Evolutionary conservation across 306 rosid genomes (phyloP).

Genomic region (Quercus bicolor): DNA sequence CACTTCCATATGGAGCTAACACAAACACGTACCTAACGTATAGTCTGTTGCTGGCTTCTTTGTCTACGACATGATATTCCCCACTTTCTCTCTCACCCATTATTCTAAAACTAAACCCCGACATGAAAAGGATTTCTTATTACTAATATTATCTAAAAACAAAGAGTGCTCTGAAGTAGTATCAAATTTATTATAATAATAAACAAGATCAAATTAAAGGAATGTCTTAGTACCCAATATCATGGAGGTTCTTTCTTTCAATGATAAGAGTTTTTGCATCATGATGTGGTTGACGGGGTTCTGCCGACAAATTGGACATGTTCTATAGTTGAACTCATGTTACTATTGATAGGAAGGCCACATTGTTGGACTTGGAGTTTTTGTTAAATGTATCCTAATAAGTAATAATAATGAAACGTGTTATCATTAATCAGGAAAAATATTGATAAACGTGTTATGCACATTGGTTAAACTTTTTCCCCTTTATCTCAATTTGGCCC

Average conservation of each 20-base stretch:
- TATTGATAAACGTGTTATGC: background rate
- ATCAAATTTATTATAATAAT: conserved; percentile 5
- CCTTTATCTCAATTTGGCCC: no score
- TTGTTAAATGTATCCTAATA: background rate
- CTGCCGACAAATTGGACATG: conserved; percentile 51
- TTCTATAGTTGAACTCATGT: conserved; percentile 7
- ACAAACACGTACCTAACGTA: conserved; percentile 44
- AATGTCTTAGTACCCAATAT: conserved; percentile 36
- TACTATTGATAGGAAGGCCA: no score
- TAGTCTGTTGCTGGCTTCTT: conserved; percentile 30
- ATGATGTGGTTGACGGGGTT: conserved; percentile 45
- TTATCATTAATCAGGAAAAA: no score
- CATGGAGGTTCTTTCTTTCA: conserved; percentile 28
- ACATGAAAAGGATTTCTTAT: conserved; percentile 31
- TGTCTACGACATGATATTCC: conserved; percentile 27
- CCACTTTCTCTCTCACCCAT: conserved; percentile 18
- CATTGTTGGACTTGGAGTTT: no score
- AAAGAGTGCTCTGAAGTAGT: conserved; percentile 5
- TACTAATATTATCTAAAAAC: conserved; percentile 7
- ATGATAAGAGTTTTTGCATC: conserved; percentile 36
- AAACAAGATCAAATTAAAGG: conserved; percentile 25
- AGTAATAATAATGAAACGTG: no score
- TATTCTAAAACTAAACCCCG: conserved; percentile 33
- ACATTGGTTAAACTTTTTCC: background rate
- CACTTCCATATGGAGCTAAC: conserved; percentile 18